Conservation (phyloP, 306 rosid species). For the Urtica urens region DNA sequence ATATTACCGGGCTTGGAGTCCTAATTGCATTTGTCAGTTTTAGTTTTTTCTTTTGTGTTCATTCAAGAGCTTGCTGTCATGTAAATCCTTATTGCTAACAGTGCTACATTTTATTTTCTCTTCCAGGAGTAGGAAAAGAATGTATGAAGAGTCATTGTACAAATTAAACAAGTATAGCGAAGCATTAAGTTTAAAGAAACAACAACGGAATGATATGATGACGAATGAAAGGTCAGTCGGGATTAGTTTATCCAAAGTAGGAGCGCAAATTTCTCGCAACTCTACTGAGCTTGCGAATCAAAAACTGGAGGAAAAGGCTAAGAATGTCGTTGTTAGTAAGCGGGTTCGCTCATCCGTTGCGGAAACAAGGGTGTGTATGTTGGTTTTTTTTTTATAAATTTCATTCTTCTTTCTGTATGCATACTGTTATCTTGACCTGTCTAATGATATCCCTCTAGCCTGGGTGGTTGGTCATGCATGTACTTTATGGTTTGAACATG, state of each 20-base stretch:
- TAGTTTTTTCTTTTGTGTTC: neutral
- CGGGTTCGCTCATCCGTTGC: slow-evolving; percentile 54
- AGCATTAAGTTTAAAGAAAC: slow-evolving; percentile 52
- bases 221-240: slow-evolving; percentile 52
- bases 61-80: slow-evolving; percentile 5
- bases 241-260: slow-evolving; percentile 41
- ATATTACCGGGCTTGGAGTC: no score
- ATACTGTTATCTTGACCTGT: slow-evolving; percentile 5
- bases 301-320: slow-evolving; percentile 47
- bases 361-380: slow-evolving; percentile 50
- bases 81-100: slow-evolving; percentile 18
- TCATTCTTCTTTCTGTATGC: neutral
- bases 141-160: slow-evolving; percentile 52
- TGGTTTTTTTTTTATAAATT: slow-evolving; percentile 2
- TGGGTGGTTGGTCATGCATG: neutral
- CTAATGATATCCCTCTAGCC: neutral
- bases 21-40: neutral
- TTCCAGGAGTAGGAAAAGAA: slow-evolving; percentile 50
- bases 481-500: no score
- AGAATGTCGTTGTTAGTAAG: slow-evolving; percentile 46
- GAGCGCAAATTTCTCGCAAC: slow-evolving; percentile 37
- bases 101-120: slow-evolving; percentile 15
- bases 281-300: slow-evolving; percentile 44
- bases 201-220: slow-evolving; percentile 43
- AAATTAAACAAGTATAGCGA: slow-evolving; percentile 59